These are phyloP conservation scores for Blechomonas ayalai DNA, from an alignment of 208 protist species.

Conservation along the genomic window DNA sequence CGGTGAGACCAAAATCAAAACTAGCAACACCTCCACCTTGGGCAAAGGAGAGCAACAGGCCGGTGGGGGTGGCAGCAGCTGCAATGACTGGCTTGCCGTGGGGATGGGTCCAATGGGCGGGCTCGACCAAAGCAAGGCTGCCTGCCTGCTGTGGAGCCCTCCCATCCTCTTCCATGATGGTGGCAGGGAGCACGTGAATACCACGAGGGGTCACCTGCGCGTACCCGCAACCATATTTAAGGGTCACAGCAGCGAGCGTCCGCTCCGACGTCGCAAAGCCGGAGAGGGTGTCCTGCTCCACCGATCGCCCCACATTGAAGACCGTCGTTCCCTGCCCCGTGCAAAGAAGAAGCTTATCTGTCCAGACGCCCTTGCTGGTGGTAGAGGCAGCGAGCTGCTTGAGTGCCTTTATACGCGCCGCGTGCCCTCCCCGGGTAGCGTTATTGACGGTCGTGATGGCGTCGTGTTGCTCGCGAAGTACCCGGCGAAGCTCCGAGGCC, in stretches of 20 bases:
- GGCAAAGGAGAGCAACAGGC: constrained; percentile 45
- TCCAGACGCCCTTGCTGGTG: constrained; percentile 3
- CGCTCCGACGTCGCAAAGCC: constrained; percentile 59
- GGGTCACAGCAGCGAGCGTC: constrained; percentile 61
- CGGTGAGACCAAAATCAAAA: constrained; percentile 59
- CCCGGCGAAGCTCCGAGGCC: constrained; percentile 29
- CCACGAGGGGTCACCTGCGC: constrained; percentile 67
- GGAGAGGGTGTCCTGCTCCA: constrained; percentile 50
- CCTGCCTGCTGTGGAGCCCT: constrained; percentile 1
- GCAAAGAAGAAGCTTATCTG: constrained; percentile 51
- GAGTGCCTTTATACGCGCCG: constrained; percentile 18
- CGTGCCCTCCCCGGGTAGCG: constrained; percentile 7
- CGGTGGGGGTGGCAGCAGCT: constrained; percentile 41
- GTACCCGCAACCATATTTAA: constrained; percentile 58
- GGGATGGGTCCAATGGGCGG: constrained; percentile 57
- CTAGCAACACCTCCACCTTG: constrained; percentile 65
- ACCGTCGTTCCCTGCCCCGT: constrained; percentile 52
- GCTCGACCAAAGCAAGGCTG: constrained; percentile 11
- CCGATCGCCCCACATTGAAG: constrained; percentile 29
- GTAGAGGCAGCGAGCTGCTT: constrained; percentile 14
- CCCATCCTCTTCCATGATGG: background rate
- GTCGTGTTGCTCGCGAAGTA: constrained; percentile 34
- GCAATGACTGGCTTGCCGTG: constrained; percentile 70
- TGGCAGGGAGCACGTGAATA: constrained; percentile 30
- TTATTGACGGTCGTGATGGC: constrained; percentile 14